Evolutionary conservation across 2,329 filamentous ascomycete species (phyloP).

Genomic region (Diplocarpon rosae): DNA sequence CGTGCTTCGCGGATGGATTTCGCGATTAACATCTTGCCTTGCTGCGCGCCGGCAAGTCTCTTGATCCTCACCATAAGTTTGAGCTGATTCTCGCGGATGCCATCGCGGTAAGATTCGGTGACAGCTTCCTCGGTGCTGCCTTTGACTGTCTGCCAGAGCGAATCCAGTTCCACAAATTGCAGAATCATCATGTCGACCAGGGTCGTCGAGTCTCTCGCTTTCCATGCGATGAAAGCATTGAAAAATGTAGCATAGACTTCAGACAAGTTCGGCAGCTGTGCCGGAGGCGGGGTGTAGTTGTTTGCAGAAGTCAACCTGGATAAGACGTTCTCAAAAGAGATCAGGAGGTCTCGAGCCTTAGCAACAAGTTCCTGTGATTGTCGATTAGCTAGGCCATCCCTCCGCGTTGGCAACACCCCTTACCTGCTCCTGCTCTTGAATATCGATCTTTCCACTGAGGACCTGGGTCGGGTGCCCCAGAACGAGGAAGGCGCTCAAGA

Average conservation of each 20-base stretch:
- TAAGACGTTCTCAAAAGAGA: conserved; percentile 66
- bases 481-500: conserved; percentile 71
- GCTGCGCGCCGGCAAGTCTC: conserved; percentile 59
- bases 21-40: conserved; percentile 61
- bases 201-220: conserved; percentile 66
- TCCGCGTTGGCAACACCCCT: conserved; percentile 35
- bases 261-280: conserved; percentile 50
- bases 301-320: conserved; percentile 55
- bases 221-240: conserved; percentile 75
- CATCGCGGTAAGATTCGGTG: conserved; percentile 64
- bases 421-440: conserved; percentile 46
- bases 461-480: conserved; percentile 70
- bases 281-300: conserved; percentile 53
- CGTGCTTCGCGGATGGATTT: conserved; percentile 65
- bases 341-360: conserved; percentile 67
- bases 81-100: conserved; percentile 71
- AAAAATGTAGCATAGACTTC: conserved; percentile 64
- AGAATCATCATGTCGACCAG: conserved; percentile 78
- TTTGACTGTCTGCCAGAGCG: conserved; percentile 75
- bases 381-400: conserved; percentile 47
- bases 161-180: conserved; percentile 74
- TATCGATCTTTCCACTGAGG: conserved; percentile 58
- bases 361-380: conserved; percentile 60
- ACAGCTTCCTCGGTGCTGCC: conserved; percentile 64
- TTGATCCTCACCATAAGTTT: conserved; percentile 72